Base-by-base conservation (phyloP, 2,329 filamentous ascomycete species). In the Phoma sp. region DNA sequence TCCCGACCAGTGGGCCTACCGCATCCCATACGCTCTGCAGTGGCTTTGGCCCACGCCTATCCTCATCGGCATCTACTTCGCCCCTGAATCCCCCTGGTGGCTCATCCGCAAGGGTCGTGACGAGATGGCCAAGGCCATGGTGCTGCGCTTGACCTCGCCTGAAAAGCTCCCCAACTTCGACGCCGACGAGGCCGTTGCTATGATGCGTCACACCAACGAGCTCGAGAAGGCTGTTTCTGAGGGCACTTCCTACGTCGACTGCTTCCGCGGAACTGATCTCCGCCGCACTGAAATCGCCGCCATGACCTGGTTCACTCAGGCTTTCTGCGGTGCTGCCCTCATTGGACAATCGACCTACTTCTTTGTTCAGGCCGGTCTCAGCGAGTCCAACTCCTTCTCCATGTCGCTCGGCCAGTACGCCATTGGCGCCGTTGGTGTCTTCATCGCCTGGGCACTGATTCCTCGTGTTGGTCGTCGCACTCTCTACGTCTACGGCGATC, bases 141-240 rank as follows among this genome's bases (percentile, higher is more conserved):
- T 91, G 22, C 76, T 87, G 49, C 85, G 88, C 7, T 78, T 91
- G 31, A 90, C 88, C 3, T 88, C 82, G 63, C 61, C 70, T 5
- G 68, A 74, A 13, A 72, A 65, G 55, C 62, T 70, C 29, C 60
- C 64, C 5, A 83, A 88, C 32, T 73, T 72, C 65, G 70, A 74
- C 43, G 64, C 67, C 46, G 67, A 74, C 51, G 66, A 74, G 36
- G 95, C 90, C 0, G 82, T 96, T 57, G 87, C 90, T 65, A 95
- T 96, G 91, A 96, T 96, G 89, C 85, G 91, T 4, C 90, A 95
- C 70, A 96, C 92, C 4, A 92, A 90, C 6, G 88, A 89, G 1
- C 79, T 96, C 13, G 92, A 96, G 73, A 84, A 90, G 69, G 80
- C 85, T 73, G 87, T 91, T 8, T 68, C 67, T 35, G 78, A 79